Percentiles rank a stretch among this genome's conserved stretches.
phyloP scores from a whole-genome alignment of 768 basidiomycete genomes.

The Lactarius hengduanensis region DNA sequence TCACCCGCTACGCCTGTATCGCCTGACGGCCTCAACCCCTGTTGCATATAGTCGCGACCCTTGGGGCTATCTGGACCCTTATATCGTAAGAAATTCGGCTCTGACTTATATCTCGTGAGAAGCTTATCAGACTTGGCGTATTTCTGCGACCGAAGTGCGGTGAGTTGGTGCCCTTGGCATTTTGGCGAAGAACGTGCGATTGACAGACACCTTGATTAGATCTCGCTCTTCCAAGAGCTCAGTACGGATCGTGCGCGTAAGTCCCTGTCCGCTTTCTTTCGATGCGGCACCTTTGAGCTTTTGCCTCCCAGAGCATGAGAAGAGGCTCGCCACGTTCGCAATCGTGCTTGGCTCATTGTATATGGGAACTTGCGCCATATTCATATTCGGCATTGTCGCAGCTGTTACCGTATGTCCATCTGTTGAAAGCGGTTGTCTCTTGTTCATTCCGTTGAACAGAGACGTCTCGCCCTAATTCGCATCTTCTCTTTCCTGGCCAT shows the following conservation, averaged over 20 bases:
- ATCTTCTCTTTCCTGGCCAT: constrained; percentile 54
- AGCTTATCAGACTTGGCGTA: constrained; percentile 31
- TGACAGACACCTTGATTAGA: constrained; percentile 38
- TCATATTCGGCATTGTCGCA: constrained; percentile 54
- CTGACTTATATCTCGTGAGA: not conserved
- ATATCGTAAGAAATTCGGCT: constrained; percentile 50
- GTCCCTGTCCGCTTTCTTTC: constrained; percentile 30
- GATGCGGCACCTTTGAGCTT: not conserved
- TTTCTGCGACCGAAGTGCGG: constrained; percentile 30
- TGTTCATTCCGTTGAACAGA: constrained; percentile 36
- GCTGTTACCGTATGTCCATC: constrained; percentile 47
- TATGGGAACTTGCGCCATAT: constrained; percentile 49
- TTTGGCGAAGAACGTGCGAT: not conserved
- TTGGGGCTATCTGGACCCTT: constrained; percentile 59
- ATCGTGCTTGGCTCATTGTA: constrained; percentile 62
- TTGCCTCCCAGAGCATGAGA: constrained; percentile 40
- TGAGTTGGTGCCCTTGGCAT: constrained; percentile 1
- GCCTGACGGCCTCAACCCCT: not conserved
- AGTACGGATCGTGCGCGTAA: constrained; percentile 47
- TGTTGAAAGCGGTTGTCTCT: not conserved
- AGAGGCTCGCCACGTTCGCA: constrained; percentile 51
- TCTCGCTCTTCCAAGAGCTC: constrained; percentile 60
- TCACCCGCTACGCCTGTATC: not conserved
- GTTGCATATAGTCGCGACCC: constrained; percentile 37
- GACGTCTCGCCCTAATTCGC: constrained; percentile 53